Conservation (phyloP, 2,329 filamentous ascomycete genomes). For the Parastagonospora nodorum region DNA sequence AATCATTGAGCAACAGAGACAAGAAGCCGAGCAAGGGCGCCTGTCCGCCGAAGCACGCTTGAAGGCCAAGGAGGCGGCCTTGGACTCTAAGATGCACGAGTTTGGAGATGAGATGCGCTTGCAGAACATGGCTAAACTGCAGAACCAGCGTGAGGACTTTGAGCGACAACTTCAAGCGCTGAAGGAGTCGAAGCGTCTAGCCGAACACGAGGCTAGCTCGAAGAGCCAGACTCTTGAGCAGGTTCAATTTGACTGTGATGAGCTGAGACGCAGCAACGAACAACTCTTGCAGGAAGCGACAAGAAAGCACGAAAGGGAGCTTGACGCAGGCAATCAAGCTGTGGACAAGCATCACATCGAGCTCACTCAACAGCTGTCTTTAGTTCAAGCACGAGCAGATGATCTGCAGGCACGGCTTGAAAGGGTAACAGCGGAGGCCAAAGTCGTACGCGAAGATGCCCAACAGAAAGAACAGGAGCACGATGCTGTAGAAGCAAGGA, state of each 20-base stretch:
- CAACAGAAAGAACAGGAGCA: slow-evolving; percentile 13
- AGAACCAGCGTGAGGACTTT: slow-evolving; percentile 32
- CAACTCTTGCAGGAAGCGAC: slow-evolving; percentile 10
- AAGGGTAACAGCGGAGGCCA: slow-evolving; percentile 32
- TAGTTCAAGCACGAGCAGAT: slow-evolving; percentile 32
- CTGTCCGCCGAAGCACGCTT: slow-evolving; percentile 13
- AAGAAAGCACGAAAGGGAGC: slow-evolving; percentile 2
- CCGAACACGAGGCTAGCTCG: slow-evolving; percentile 14
- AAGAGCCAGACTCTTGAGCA: slow-evolving; percentile 17
- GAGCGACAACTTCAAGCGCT: slow-evolving; percentile 22
- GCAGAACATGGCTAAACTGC: slow-evolving; percentile 29
- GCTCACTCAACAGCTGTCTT: slow-evolving; percentile 25
- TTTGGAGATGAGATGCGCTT: slow-evolving; percentile 34
- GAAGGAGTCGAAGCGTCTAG: slow-evolving; percentile 21
- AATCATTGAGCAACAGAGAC: slow-evolving; percentile 18
- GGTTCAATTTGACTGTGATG: slow-evolving; percentile 19
- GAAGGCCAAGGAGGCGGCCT: slow-evolving; percentile 26
- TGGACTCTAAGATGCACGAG: slow-evolving; percentile 29
- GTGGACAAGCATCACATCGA: slow-evolving; percentile 11
- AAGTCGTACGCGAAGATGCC: slow-evolving; percentile 29
- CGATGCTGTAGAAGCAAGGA: slow-evolving; percentile 10
- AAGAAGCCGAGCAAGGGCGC: slow-evolving; percentile 11
- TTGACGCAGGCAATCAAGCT: slow-evolving; percentile 2
- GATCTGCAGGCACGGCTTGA: slow-evolving; percentile 31
- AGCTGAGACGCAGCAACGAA: slow-evolving; percentile 15